Conservation (phyloP, 202 grass and related monocot genomes). For the Zizania palustris region DNA sequence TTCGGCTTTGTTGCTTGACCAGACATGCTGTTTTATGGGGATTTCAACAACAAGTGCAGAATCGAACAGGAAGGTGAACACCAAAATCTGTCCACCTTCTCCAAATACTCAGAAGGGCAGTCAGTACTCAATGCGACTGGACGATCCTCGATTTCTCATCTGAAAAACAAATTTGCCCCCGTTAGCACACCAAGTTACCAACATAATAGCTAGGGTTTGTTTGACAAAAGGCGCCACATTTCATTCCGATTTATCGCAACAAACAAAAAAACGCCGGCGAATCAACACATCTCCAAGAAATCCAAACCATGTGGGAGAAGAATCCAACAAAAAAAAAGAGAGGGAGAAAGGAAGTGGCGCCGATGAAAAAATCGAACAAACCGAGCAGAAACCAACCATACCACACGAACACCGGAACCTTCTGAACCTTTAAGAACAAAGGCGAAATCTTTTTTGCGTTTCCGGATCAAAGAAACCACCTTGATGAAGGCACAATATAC, state of each 20-base stretch:
- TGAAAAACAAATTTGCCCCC: constrained; percentile 21
- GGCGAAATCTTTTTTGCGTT: neutral
- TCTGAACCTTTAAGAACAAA: neutral
- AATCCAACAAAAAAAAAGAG: constrained; percentile 15
- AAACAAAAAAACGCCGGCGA: neutral
- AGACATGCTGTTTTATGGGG: constrained; percentile 18
- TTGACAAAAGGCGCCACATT: neutral
- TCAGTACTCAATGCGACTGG: neutral
- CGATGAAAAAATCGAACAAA: neutral
- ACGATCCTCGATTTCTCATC: constrained; percentile 25
- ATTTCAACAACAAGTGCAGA: neutral
- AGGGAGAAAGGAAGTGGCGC: neutral
- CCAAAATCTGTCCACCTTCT: neutral
- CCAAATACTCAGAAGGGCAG: neutral
- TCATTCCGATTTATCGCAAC: neutral
- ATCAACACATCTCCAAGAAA: constrained; percentile 7
- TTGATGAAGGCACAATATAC: constrained; percentile 6
- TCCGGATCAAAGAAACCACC: constrained; percentile 36
- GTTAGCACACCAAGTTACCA: constrained; percentile 26
- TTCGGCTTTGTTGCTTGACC: constrained; percentile 27
- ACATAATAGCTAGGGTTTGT: constrained; percentile 19
- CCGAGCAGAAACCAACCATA: neutral
- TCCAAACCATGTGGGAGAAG: neutral
- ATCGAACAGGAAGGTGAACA: constrained; percentile 10
- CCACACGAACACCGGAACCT: neutral